Evolutionary conservation across 2,329 filamentous ascomycete genomes (phyloP), one percentile per base, ranked within the genome.

Genomic region (Calonectria hongkongensis): DNA sequence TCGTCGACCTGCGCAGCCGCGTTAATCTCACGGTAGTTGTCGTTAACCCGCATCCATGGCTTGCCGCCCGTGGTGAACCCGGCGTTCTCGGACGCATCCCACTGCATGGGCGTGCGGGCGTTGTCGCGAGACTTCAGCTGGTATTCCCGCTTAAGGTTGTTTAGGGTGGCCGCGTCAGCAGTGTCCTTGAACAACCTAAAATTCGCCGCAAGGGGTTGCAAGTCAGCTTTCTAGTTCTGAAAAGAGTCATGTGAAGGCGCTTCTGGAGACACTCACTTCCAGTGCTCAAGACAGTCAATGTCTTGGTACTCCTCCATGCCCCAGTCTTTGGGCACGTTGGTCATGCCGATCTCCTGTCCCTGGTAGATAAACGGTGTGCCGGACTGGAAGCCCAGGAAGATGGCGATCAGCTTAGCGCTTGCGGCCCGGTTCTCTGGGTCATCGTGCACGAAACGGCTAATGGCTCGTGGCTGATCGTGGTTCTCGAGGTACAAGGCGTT

Each of bases 31-130:
- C 80, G 80, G 80, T 91, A 92, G 79, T 91, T 89, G 69, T 92
- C 89, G 79, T 94, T 92, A 47, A 92, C 89, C 16, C 89, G 88
- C 89, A 95, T 95, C 94, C 94, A 95, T 2, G 93, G 92, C 67
- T 86, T 87, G 4, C 80, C 81, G 10, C 83, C 84, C 2, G 85
- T 85, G 0, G 92, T 92, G 84, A 95, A 95, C 13, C 94, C 93
- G 0, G 87, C 92, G 72, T 94, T 88, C 0, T 84, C 79, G 1
- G 83, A 85, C n/a, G 82, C 79, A 73, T 91, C 87, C 93, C 94
- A 95, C 79, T 94, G 93, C 82, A 95, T 92, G 0, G 93, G 93
- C 0, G 92, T 91, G 56, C 94, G 88, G 9, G 90, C 91, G 81
- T 95, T 94, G 82, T 95, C 94, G 27, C 93, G 84, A 9, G 89